Evolutionary conservation across 1,139 yeast genomes (phyloP).

Genomic region (Suhomyces coccinellae): DNA sequence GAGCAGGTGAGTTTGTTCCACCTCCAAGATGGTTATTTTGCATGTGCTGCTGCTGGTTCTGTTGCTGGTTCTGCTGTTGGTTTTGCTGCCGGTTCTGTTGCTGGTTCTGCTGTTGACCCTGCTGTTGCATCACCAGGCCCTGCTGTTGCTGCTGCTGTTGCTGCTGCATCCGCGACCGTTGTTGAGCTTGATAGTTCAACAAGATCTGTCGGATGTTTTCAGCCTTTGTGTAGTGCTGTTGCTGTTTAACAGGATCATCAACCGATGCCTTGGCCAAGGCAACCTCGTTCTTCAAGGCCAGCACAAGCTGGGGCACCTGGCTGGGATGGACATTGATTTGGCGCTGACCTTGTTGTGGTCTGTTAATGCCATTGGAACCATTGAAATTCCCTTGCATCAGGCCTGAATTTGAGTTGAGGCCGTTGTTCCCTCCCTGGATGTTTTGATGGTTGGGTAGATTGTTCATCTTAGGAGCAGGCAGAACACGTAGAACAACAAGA

Average conservation of each 20-base stretch:
- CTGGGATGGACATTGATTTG: conserved; percentile 46
- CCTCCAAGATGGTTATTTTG: conserved; percentile 8
- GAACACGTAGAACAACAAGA: not conserved
- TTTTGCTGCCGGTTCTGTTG: conserved; percentile 5
- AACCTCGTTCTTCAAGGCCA: conserved; percentile 59
- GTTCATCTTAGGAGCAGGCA: conserved; percentile 7
- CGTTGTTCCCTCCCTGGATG: conserved; percentile 6
- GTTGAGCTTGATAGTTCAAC: conserved; percentile 44
- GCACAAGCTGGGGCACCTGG: conserved; percentile 64
- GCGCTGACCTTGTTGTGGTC: conserved; percentile 13
- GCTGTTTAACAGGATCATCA: conserved; percentile 64
- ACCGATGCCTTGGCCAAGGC: conserved; percentile 58
- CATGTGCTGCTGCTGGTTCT: not conserved
- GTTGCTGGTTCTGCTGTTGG: conserved; percentile 2
- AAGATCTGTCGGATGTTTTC: conserved; percentile 60
- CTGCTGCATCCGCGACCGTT: conserved; percentile 24
- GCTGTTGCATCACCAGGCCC: conserved; percentile 6
- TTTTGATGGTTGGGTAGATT: conserved; percentile 10
- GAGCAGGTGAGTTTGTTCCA: not conserved
- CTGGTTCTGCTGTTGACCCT: conserved; percentile 4
- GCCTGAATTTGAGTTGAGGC: not conserved
- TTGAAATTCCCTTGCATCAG: conserved; percentile 1
- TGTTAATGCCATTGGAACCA: conserved; percentile 4
- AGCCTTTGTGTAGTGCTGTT: conserved; percentile 65
- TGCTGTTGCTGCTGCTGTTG: conserved; percentile 14